Evolutionary conservation across 2,329 filamentous ascomycete genomes (phyloP).

Genomic region (Pyrenochaeta sp.): DNA sequence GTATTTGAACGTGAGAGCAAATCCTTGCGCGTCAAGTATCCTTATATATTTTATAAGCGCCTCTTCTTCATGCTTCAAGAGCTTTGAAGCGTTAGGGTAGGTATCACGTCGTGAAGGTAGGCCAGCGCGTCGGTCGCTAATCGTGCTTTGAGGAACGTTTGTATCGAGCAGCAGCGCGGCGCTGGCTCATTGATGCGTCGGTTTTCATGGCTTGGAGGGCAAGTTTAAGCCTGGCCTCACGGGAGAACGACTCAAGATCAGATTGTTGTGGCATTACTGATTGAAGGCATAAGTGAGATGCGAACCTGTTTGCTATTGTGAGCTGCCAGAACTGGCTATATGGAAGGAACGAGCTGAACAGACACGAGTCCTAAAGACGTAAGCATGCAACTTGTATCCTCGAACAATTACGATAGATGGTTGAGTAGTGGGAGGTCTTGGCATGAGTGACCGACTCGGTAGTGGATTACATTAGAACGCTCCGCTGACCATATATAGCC

Average conservation of each 20-base stretch:
- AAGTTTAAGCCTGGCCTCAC: slow-evolving; percentile 10
- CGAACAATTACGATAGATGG: no score
- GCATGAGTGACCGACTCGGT: no score
- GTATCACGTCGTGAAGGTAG: slow-evolving; percentile 9
- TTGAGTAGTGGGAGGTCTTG: no score
- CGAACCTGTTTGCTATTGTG: no score
- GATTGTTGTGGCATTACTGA: slow-evolving; percentile 18
- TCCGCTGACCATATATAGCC: no score
- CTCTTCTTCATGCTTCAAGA: slow-evolving; percentile 13
- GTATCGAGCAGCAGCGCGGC: no score
- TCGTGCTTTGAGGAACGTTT: slow-evolving; percentile 2
- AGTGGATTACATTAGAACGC: no score
- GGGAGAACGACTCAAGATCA: slow-evolving; percentile 11
- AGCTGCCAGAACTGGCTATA: no score
- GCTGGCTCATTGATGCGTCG: slow-evolving; percentile 3
- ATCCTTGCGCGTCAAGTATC: slow-evolving; percentile 14
- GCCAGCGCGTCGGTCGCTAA: slow-evolving; percentile 5
- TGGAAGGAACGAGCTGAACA: no score
- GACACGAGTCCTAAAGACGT: no score
- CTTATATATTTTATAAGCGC: slow-evolving; percentile 12
- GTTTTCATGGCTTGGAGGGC: slow-evolving; percentile 10
- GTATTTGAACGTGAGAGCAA: slow-evolving; percentile 8
- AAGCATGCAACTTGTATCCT: no score
- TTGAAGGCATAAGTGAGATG: no score
- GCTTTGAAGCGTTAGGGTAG: background rate